phyloP scores from a whole-genome alignment of 2,329 filamentous ascomycete genomes.

The Fusarium cicatricum region DNA sequence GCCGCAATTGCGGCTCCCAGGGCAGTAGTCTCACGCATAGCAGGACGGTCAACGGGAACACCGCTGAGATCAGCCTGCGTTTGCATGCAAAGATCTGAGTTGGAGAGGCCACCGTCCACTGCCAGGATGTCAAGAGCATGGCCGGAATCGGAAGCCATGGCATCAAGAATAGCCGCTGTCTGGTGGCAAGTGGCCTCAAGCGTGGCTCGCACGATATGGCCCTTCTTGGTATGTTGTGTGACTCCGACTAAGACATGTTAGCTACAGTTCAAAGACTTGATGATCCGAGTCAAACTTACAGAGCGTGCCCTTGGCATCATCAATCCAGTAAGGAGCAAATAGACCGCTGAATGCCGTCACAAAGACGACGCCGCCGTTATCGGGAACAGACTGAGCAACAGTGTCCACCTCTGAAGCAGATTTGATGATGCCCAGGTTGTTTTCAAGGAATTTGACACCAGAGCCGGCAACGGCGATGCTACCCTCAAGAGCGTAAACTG shows the following conservation, averaged over 20 bases:
- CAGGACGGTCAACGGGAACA: constrained; percentile 83
- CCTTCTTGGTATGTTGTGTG: constrained; percentile 83
- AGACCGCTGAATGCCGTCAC: constrained; percentile 92
- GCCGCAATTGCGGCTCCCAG: constrained; percentile 90
- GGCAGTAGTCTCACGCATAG: constrained; percentile 90
- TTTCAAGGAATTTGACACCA: constrained; percentile 76
- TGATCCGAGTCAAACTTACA: constrained; percentile 57
- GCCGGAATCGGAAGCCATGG: constrained; percentile 87
- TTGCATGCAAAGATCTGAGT: constrained; percentile 90
- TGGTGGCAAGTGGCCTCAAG: constrained; percentile 93
- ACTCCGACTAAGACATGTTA: constrained; percentile 69
- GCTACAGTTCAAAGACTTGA: not conserved
- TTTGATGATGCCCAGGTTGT: constrained; percentile 69
- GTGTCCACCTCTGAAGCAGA: constrained; percentile 59
- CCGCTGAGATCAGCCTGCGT: constrained; percentile 86
- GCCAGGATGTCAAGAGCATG: constrained; percentile 78
- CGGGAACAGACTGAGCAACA: constrained; percentile 62
- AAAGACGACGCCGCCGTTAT: constrained; percentile 86
- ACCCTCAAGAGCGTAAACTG: constrained; percentile 84
- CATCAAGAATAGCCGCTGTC: constrained; percentile 88
- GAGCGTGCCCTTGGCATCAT: constrained; percentile 88
- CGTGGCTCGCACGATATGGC: constrained; percentile 88
- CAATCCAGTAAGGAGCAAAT: constrained; percentile 95
- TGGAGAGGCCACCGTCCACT: constrained; percentile 90
- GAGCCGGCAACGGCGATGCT: constrained; percentile 85